Evolutionary conservation across 495 filamentous ascomycete species (phyloP), one percentile per base, ranked within the genome.

Genomic region (Neurospora sp.): DNA sequence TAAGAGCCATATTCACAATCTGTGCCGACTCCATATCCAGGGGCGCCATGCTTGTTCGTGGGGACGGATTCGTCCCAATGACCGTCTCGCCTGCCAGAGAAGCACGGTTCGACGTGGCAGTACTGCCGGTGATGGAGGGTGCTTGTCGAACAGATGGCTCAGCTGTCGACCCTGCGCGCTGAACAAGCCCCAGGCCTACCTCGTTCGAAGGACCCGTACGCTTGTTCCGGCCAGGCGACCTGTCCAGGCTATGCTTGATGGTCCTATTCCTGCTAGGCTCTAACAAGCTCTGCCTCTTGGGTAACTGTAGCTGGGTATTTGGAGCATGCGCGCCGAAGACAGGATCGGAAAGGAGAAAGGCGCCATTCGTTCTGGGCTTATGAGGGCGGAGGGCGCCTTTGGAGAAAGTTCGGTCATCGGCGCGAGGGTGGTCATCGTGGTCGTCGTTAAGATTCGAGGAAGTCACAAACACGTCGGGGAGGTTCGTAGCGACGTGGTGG

Each of bases 1-100:
- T 95, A 78, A 98, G 82, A 2, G 94, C 94, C 81, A 98, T 90
- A 76, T 92, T 94, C 44, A 98, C 93, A 73, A 98, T 94, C 80
- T 97, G 92, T 22, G 92, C 85, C 27, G 93, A 90, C 75, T 98
- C 93, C 20, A 88, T 83, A 81, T 94, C 91, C 14, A 92, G 76
- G 4, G 77, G 73, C 6, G 73, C 69, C 53, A 75, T 75, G 73
- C 74, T 77, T 31, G 73, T 41, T 20, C 71, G 44, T 7, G 78
- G 70, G 8, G 74, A 78, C 35, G 38, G 31, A n/a, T 41, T 22
- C 18, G 4, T 38, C 9, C 74, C 75, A 31, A 77, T 73, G 7
- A 73, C 75, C 18, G 76, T 76, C 16, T 76, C 75, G 10, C 74
- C 75, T 9, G 73, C 70, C 18, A 76, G 48, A 6, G 75, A 76